Evolutionary conservation across 2,329 filamentous ascomycete genomes (phyloP).

Genomic region (Aspergillus arachidicola): DNA sequence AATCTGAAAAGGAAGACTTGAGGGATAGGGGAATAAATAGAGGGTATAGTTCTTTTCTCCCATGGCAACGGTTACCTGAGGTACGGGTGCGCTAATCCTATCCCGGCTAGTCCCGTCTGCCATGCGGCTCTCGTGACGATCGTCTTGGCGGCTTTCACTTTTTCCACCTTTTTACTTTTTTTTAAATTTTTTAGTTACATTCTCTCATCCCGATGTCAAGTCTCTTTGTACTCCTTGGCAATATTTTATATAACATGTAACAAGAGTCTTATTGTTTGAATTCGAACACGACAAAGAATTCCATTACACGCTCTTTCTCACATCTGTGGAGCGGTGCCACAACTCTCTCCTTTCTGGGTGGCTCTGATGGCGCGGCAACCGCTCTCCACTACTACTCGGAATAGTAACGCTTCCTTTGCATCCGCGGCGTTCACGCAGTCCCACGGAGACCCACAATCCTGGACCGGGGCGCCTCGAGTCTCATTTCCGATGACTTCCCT

Average conservation of each 20-base stretch:
- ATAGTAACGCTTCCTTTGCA: slow-evolving; percentile 18
- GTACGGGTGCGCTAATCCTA: slow-evolving; percentile 34
- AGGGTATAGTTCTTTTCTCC: slow-evolving; percentile 34
- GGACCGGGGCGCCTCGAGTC: slow-evolving; percentile 31
- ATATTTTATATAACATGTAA: not conserved
- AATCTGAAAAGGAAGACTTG: slow-evolving; percentile 21
- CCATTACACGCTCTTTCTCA: not conserved
- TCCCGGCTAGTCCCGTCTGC: slow-evolving; percentile 50
- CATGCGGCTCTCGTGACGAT: slow-evolving; percentile 46
- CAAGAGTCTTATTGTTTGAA: not conserved
- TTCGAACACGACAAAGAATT: not conserved
- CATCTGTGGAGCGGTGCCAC: not conserved
- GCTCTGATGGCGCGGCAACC: slow-evolving; percentile 35
- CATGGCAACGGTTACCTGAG: slow-evolving; percentile 46
- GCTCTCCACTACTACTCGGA: slow-evolving; percentile 27
- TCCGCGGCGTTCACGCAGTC: slow-evolving; percentile 27
- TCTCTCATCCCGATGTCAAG: not conserved
- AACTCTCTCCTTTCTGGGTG: not conserved
- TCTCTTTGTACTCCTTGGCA: not conserved
- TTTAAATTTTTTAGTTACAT: not conserved
- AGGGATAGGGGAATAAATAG: slow-evolving; percentile 42
- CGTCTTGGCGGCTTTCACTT: slow-evolving; percentile 22
- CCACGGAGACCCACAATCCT: slow-evolving; percentile 39
- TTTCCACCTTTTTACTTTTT: not conserved
- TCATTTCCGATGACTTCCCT: slow-evolving; percentile 34